A percentile compares a stretch with the other conserved stretches of the same genome.
Evolutionary conservation across 495 filamentous ascomycete genomes (phyloP).

Genomic region (Talaromyces ruber): DNA sequence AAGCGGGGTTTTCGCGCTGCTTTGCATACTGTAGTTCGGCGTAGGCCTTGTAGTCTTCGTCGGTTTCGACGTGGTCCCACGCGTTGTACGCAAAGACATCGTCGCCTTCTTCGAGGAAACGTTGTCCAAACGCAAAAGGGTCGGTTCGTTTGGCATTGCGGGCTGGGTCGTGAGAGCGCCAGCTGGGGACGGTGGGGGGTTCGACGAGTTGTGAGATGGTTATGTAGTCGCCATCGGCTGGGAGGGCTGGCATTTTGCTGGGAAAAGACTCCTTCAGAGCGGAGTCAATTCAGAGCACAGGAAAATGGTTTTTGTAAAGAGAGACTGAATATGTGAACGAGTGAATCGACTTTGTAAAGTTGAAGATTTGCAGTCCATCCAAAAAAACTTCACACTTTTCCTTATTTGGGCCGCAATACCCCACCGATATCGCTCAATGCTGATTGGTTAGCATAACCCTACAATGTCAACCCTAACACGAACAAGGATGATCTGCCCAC

Average conservation of each 20-base stretch:
- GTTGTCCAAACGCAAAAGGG: slow-evolving; percentile 92
- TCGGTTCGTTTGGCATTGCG: slow-evolving; percentile 70
- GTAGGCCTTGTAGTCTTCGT: slow-evolving; percentile 73
- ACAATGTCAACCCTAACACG: background rate
- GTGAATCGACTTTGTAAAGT: background rate
- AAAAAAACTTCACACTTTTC: background rate
- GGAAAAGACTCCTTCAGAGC: background rate
- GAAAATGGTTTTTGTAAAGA: background rate
- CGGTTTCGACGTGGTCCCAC: slow-evolving; percentile 92
- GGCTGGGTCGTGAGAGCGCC: slow-evolving; percentile 43
- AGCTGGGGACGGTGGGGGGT: slow-evolving; percentile 30
- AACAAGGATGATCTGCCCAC: background rate
- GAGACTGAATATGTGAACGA: background rate
- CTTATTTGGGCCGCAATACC: background rate
- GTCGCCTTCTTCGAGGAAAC: slow-evolving; percentile 70
- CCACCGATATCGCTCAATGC: background rate
- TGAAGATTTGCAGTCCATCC: background rate
- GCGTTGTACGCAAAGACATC: slow-evolving; percentile 94
- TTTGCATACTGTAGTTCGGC: slow-evolving; percentile 70
- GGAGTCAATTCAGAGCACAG: background rate
- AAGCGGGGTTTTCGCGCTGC: slow-evolving; percentile 76
- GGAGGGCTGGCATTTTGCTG: slow-evolving; percentile 6
- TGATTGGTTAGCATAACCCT: background rate
- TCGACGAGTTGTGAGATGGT: slow-evolving; percentile 35
- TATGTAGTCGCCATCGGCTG: slow-evolving; percentile 14